phyloP scores from a whole-genome alignment of 495 filamentous ascomycete genomes.

The Aspergillus cavernicola region DNA sequence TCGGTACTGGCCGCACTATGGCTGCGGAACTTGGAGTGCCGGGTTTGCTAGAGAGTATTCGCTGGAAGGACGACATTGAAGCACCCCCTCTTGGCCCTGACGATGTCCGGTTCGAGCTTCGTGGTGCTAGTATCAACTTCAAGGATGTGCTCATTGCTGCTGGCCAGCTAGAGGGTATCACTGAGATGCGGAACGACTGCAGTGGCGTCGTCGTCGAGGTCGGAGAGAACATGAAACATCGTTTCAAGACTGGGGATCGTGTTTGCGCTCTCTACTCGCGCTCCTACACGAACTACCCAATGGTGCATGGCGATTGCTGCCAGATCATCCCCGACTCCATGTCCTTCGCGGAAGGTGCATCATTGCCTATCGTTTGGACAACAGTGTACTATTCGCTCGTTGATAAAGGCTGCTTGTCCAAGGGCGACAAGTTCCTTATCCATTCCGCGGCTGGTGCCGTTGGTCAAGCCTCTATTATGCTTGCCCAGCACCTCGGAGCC shows the following conservation, averaged over 20 bases:
- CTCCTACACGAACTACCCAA: slow-evolving; percentile 14
- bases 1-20: not conserved
- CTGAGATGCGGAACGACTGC: slow-evolving; percentile 12
- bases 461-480: slow-evolving; percentile 57
- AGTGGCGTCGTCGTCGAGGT: slow-evolving; percentile 11
- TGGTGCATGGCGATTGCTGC: slow-evolving; percentile 36
- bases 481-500: slow-evolving; percentile 53
- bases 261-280: slow-evolving; percentile 37
- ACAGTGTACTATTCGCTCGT: slow-evolving; percentile 9
- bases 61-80: slow-evolving; percentile 10
- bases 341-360: slow-evolving; percentile 12
- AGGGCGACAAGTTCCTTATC: slow-evolving; percentile 55
- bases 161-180: slow-evolving; percentile 27
- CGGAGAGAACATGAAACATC: slow-evolving; percentile 13
- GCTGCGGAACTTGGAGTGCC: slow-evolving; percentile 9
- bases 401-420: slow-evolving; percentile 37
- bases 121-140: slow-evolving; percentile 38
- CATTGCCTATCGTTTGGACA: slow-evolving; percentile 7
- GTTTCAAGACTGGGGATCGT: slow-evolving; percentile 38
- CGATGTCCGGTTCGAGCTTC: slow-evolving; percentile 20
- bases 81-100: slow-evolving; percentile 7
- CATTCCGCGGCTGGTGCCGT: slow-evolving; percentile 55
- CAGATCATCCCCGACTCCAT: slow-evolving; percentile 21
- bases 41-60: slow-evolving; percentile 6
- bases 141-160: slow-evolving; percentile 40